phyloP scores from a whole-genome alignment of 768 basidiomycete genomes.

The Pisolithus tinctorius region DNA sequence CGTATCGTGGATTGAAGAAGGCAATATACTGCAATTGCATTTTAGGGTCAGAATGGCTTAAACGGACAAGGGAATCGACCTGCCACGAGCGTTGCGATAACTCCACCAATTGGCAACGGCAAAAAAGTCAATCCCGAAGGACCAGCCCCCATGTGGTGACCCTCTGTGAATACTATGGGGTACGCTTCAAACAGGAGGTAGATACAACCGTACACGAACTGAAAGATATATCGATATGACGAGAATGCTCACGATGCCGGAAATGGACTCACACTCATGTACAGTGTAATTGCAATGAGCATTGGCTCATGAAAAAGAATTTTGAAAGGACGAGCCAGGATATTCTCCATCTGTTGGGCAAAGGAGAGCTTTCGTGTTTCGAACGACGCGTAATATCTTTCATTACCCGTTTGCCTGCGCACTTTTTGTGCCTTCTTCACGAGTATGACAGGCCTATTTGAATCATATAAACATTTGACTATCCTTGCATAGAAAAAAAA shows the following conservation, averaged over 20 bases:
- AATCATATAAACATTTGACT: slow-evolving; percentile 48
- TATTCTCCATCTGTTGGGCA: slow-evolving; percentile 35
- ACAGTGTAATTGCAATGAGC: slow-evolving; percentile 50
- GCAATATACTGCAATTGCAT: slow-evolving; percentile 34
- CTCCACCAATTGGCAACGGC: slow-evolving; percentile 48
- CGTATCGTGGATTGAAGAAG: slow-evolving; percentile 45
- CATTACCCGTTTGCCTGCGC: slow-evolving; percentile 47
- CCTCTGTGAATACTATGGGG: slow-evolving; percentile 49
- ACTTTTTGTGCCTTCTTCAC: slow-evolving; percentile 43
- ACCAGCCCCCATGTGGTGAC: slow-evolving; percentile 48
- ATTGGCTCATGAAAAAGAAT: slow-evolving; percentile 63
- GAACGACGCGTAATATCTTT: slow-evolving; percentile 44
- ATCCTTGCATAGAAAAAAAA: slow-evolving; percentile 34
- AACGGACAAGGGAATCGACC: slow-evolving; percentile 7
- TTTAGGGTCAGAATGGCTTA: neutral
- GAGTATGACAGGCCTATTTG: slow-evolving; percentile 46
- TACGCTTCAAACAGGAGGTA: slow-evolving; percentile 60
- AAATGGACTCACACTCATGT: slow-evolving; percentile 45
- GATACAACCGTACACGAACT: slow-evolving; percentile 60
- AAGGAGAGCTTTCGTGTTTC: slow-evolving; percentile 37
- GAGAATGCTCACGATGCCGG: neutral
- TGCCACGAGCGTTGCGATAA: slow-evolving; percentile 39
- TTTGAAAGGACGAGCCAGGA: slow-evolving; percentile 53
- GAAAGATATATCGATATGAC: slow-evolving; percentile 1
- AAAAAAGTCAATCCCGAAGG: slow-evolving; percentile 57